Evolutionary conservation across 2,329 filamentous ascomycete genomes (phyloP), one percentile per base, ranked within the genome.

Genomic region (Calonectria pseudoturangicola): DNA sequence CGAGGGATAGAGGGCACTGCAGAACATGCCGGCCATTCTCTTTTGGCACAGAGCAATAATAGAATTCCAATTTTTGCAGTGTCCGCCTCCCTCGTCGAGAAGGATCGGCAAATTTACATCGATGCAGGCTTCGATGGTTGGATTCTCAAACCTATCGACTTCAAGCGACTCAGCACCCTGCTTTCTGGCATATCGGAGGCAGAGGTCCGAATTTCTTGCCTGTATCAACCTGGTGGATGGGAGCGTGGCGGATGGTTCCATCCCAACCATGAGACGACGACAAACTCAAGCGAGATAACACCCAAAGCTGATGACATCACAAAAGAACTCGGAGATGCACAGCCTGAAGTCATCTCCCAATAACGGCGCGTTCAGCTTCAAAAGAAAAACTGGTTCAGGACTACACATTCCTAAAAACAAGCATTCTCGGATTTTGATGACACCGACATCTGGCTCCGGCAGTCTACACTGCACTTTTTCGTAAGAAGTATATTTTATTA

Each of bases 91-190:
- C 86, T 98, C 1, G 80, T 94, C 1, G 95, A 98, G 81, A 89
- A 87, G 21, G 90, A 95, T 54, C 89, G 86, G 64, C 87, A 92
- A 48, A 89, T 84, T 0, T 98, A 98, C 76, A 89, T 95, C 51
- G 88, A 93, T 54, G 92, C 92, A 8, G 95, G 95, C 0, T 98
- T 98, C 76, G 95, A 98, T 76, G 95, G 93, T 28, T 98, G 95
- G 95, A 95, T 98, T 30, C 86, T 97, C 70, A 98, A 98, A 80
- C 95, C 95, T 0, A 94, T 98, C 54, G 92, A 96, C 73, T 97
- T 98, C 81, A 91, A 92, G 76, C 89, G 95, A 10, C 87, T 98
- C 0, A 91, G 91, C 71, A 88, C 89, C 27, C 86, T 98, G 9
- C 88, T 98, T 68, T 83, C 86, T 1, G 95, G 94, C 1, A 94